Base-by-base conservation (phyloP, 176 grass and related monocot genomes). In the Pharus latifolius region DNA sequence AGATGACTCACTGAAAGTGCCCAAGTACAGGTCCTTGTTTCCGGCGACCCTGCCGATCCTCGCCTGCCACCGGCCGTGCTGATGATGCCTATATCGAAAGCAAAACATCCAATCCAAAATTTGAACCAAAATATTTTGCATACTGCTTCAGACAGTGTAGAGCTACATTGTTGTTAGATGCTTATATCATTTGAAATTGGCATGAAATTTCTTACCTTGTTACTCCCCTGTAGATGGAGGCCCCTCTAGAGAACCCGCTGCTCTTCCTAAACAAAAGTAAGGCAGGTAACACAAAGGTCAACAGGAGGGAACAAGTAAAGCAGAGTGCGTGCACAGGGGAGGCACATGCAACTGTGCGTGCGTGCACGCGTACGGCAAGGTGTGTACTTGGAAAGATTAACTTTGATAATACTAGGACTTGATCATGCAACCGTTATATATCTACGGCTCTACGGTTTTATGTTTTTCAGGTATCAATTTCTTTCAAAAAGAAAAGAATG, bases 21-120 rank as follows among this genome's bases (percentile, higher is more conserved):
- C 92, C 22, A 96, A 40, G 77, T 96, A 96, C 56, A 96, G 88
- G 68, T 96, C 92, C 64, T 96, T 96, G 88, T 96, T 96, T 83
- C 92, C 92, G 13, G 92, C 88, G 26, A 96, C 88, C 73, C 92
- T 81, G 78, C 92, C 92, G 63, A 96, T 96, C 69, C 92, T 88
- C 24, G 92, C 92, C 69, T 96, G 92, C 92, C 92, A 96, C 73
- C 92, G 73, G 12, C 92, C 88, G 28, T 96, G 92, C 56, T 96
- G 92, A 72, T 96, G 92, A 44, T 96, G 92, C 59, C 92, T 96
- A 47, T 9, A 47, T 9, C 58, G 75, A 43, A 53, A 28, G 65
- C 51, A 42, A 64, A 49, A 18, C 20, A 20, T 22, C 33, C 22
- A 67, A 4, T 60, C 32, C 29, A 50, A 57, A 22, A 45, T 76